Percentiles rank a stretch among this genome's conserved stretches.
These are phyloP conservation scores for Wallacemonas sp. DNA, from an alignment of 208 protist genomes.

Conservation along the genomic window DNA sequence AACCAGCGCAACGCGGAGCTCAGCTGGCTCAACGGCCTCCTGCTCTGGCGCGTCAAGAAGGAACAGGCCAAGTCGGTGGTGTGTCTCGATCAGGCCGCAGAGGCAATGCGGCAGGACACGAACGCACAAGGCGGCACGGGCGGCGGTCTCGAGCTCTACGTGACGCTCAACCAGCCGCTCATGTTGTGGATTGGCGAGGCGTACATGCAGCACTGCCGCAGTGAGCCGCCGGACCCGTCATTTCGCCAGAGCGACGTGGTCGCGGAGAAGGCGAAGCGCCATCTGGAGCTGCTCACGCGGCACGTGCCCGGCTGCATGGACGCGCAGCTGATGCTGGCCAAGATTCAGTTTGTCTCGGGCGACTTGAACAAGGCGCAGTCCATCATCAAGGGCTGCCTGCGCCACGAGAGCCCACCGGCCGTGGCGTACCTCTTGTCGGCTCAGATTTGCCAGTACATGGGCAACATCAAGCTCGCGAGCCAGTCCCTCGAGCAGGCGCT, in stretches of 20 bases:
- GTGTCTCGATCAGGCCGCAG: slow-evolving; percentile 79
- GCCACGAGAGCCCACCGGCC: slow-evolving; percentile 74
- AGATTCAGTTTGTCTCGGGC: slow-evolving; percentile 79
- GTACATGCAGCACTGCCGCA: slow-evolving; percentile 88
- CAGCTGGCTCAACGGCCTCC: slow-evolving; percentile 71
- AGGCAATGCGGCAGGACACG: slow-evolving; percentile 68
- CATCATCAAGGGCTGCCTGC: slow-evolving; percentile 65
- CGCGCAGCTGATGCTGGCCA: slow-evolving; percentile 85
- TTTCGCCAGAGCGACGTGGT: slow-evolving; percentile 62
- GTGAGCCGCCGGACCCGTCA: slow-evolving; percentile 82
- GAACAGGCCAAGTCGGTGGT: slow-evolving; percentile 63
- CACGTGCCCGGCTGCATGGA: slow-evolving; percentile 88
- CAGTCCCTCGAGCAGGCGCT: slow-evolving; percentile 91
- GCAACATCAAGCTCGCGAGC: slow-evolving; percentile 74
- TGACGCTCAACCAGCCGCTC: slow-evolving; percentile 80
- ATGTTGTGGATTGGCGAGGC: slow-evolving; percentile 83
- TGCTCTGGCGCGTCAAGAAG: slow-evolving; percentile 69
- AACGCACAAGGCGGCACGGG: slow-evolving; percentile 23
- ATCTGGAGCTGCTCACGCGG: slow-evolving; percentile 82
- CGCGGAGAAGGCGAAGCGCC: slow-evolving; percentile 58
- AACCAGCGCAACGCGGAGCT: slow-evolving; percentile 83
- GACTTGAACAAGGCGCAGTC: slow-evolving; percentile 76
- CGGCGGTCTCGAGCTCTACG: slow-evolving; percentile 68
- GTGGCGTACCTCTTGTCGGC: slow-evolving; percentile 90
- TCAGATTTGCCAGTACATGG: slow-evolving; percentile 88